These are phyloP conservation scores for Tremellales sp. DNA, from an alignment of 1,284 basidiomycete genomes.

Conservation along the genomic window DNA sequence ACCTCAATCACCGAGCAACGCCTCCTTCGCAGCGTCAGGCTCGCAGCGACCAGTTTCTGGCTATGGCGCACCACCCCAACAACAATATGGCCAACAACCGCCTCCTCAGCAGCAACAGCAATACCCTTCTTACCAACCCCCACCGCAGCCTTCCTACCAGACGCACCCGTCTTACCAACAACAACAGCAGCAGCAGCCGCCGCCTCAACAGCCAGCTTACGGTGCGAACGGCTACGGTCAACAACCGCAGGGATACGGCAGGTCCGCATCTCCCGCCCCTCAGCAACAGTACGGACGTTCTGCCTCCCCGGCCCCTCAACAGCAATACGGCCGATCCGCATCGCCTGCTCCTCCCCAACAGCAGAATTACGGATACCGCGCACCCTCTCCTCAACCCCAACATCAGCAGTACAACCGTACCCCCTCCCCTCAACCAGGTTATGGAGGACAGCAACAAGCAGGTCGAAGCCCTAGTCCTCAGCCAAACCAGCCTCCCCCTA, in stretches of 20 bases:
- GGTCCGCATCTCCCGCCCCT: conserved; percentile 3
- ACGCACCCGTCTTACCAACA: conserved; percentile 11
- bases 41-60: neutral
- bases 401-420: conserved; percentile 11
- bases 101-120: conserved; percentile 22
- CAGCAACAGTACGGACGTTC: no score
- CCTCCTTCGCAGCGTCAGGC: neutral
- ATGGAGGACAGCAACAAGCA: conserved; percentile 9
- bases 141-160: conserved; percentile 13
- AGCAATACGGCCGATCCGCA: conserved; percentile 11
- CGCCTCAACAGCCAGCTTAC: conserved; percentile 8
- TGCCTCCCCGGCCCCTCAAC: conserved; percentile 10
- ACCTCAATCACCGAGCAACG: neutral
- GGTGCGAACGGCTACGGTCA: neutral
- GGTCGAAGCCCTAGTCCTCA: conserved; percentile 35
- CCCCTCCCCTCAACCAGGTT: conserved; percentile 16
- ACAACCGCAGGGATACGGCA: conserved; percentile 7
- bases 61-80: neutral
- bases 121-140: conserved; percentile 2
- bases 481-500: conserved; percentile 35
- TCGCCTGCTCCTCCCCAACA: conserved; percentile 13
- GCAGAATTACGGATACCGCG: conserved; percentile 6
- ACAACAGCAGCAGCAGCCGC: conserved; percentile 4
- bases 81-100: conserved; percentile 9
- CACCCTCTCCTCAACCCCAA: neutral